A percentile compares a stretch with the other conserved stretches of the same genome.
Evolutionary conservation across 2,329 filamentous ascomycete species (phyloP).

Genomic region (Sarocladiaceae sp.): DNA sequence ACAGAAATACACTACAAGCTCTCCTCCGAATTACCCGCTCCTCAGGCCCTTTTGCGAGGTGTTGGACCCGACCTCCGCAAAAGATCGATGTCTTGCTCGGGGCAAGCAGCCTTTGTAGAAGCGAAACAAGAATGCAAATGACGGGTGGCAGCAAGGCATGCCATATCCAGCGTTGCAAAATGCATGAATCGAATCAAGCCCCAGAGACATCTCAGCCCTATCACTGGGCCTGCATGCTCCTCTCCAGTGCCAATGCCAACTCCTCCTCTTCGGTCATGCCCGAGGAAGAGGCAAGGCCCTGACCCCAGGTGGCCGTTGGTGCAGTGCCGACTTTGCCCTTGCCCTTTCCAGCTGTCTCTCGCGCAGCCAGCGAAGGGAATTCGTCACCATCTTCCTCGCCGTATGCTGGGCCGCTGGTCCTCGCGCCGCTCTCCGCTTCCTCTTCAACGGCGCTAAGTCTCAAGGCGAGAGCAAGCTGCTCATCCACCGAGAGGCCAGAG

Average conservation of each 20-base stretch:
- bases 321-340: conserved; percentile 16
- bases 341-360: conserved; percentile 12
- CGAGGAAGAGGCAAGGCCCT: not conserved
- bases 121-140: no score
- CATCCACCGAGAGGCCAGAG: conserved; percentile 6
- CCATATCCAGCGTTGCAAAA: no score
- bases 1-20: no score
- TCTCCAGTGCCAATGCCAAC: not conserved
- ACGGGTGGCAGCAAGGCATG: no score
- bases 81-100: no score
- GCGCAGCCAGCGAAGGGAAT: not conserved
- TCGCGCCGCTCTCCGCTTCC: not conserved
- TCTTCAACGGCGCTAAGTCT: conserved; percentile 3
- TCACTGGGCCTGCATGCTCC: conserved; percentile 5
- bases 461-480: conserved; percentile 3
- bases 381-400: conserved; percentile 12
- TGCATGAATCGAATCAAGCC: no score
- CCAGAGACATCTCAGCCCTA: not conserved
- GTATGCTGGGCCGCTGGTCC: not conserved
- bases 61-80: no score
- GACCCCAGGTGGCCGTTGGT: not conserved
- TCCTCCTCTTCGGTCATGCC: conserved; percentile 4
- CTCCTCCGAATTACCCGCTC: no score
- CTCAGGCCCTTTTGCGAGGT: no score
- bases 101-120: no score